phyloP scores from a whole-genome alignment of 2,329 filamentous ascomycete genomes.

The Aspergillus latus region DNA sequence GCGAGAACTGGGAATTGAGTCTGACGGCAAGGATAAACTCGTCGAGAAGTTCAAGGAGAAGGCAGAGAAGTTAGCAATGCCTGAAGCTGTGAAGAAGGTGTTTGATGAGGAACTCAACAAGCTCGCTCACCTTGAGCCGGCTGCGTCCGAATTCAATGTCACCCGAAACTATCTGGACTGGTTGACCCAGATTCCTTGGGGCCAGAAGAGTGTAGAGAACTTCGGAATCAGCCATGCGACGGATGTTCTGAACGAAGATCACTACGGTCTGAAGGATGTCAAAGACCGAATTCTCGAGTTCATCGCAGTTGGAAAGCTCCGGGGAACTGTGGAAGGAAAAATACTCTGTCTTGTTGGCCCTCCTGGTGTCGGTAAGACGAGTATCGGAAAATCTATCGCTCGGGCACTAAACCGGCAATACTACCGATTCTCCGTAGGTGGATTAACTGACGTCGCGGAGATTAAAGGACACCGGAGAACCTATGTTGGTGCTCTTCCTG shows the following conservation, averaged over 20 bases:
- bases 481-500: conserved; percentile 92
- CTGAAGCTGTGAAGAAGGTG: conserved; percentile 91
- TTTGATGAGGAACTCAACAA: conserved; percentile 99
- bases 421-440: conserved; percentile 97
- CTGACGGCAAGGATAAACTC: conserved; percentile 96
- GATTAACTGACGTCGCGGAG: conserved; percentile 93
- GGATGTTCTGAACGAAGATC: conserved; percentile 89
- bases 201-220: conserved; percentile 90
- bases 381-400: conserved; percentile 97
- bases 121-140: conserved; percentile 88
- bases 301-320: conserved; percentile 94
- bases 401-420: conserved; percentile 93
- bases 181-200: conserved; percentile 98
- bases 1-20: conserved; percentile 91
- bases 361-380: conserved; percentile 96
- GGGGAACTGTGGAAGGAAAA: conserved; percentile 96
- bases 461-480: conserved; percentile 97
- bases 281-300: conserved; percentile 98
- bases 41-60: conserved; percentile 98
- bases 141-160: conserved; percentile 97
- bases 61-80: conserved; percentile 90
- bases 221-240: conserved; percentile 92
- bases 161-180: conserved; percentile 98
- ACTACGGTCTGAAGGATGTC: conserved; percentile 95
- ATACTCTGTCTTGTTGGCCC: conserved; percentile 97